Conservation (phyloP, 2,329 filamentous ascomycete genomes). For the Ascochyta lentis region DNA sequence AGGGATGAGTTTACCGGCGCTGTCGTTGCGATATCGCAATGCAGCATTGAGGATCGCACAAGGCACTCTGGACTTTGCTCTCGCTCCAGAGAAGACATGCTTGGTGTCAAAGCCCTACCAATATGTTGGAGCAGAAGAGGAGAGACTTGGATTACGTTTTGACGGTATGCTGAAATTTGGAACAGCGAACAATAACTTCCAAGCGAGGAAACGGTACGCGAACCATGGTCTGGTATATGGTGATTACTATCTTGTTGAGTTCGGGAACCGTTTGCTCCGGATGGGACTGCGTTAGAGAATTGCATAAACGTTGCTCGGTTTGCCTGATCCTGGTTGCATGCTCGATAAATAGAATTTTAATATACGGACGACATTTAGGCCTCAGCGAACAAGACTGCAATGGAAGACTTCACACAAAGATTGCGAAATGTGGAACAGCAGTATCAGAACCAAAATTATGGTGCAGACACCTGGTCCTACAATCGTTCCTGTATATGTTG, state of each 20-base stretch:
- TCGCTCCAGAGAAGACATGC: slow-evolving; percentile 32
- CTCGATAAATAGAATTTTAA: background rate
- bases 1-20: slow-evolving; percentile 43
- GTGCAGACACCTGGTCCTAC: no score
- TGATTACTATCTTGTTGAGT: slow-evolving; percentile 54
- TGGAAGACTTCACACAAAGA: background rate
- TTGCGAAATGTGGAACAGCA: no score
- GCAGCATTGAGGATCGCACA: slow-evolving; percentile 25
- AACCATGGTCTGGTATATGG: slow-evolving; percentile 56
- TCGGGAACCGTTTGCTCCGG: slow-evolving; percentile 52
- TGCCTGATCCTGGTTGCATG: background rate
- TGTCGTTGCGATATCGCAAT: slow-evolving; percentile 26
- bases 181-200: slow-evolving; percentile 54
- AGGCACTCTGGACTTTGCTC: slow-evolving; percentile 31
- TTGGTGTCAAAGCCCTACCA: slow-evolving; percentile 22
- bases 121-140: slow-evolving; percentile 23
- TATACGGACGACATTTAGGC: background rate
- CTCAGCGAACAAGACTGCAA: background rate
- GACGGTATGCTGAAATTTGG: slow-evolving; percentile 55
- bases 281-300: slow-evolving; percentile 24
- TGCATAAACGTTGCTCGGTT: background rate
- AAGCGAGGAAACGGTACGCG: slow-evolving; percentile 50
- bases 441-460: no score
- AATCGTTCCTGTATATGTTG: background rate
- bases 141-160: slow-evolving; percentile 29